Conservation (phyloP, 306 rosid genomes). For the Lupinus albus region DNA sequence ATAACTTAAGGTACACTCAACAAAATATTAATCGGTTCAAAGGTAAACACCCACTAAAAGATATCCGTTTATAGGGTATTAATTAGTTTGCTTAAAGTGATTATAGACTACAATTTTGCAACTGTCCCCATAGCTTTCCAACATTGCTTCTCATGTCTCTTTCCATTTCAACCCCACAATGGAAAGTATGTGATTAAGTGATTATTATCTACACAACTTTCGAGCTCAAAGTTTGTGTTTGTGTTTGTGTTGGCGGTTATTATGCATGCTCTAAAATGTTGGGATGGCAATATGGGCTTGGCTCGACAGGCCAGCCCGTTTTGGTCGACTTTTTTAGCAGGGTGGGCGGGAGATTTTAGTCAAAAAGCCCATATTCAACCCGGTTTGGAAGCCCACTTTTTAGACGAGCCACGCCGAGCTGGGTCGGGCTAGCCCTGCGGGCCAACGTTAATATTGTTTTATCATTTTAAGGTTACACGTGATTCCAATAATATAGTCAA, state of each 20-base stretch:
- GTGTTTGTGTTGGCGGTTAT: conserved; percentile 51
- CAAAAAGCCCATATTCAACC: too few relatives aligned
- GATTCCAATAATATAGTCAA: too few relatives aligned
- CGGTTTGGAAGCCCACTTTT: too few relatives aligned
- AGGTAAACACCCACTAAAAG: conserved; percentile 67
- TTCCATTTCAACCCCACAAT: conserved; percentile 70
- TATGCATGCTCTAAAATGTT: conserved; percentile 44
- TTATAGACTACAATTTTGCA: conserved; percentile 50
- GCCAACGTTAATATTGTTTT: too few relatives aligned
- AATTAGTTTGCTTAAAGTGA: conserved; percentile 75
- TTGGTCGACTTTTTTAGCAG: too few relatives aligned
- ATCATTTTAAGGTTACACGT: too few relatives aligned
- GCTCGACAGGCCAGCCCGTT: too few relatives aligned
- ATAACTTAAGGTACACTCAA: conserved; percentile 75
- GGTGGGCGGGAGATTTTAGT: too few relatives aligned
- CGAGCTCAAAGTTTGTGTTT: conserved; percentile 30
- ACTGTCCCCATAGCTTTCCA: conserved; percentile 52
- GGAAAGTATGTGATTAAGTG: conserved; percentile 47
- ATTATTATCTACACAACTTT: conserved; percentile 39
- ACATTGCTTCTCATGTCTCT: conserved; percentile 68
- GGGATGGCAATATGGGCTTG: too few relatives aligned
- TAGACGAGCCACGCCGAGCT: too few relatives aligned
- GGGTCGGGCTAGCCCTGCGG: too few relatives aligned
- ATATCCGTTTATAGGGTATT: conserved; percentile 50
- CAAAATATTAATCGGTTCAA: conserved; percentile 56